Evolutionary conservation across 163 green algal genomes (phyloP), one percentile per base, ranked within the genome.

Genomic region (Prototheca wickerhamii): DNA sequence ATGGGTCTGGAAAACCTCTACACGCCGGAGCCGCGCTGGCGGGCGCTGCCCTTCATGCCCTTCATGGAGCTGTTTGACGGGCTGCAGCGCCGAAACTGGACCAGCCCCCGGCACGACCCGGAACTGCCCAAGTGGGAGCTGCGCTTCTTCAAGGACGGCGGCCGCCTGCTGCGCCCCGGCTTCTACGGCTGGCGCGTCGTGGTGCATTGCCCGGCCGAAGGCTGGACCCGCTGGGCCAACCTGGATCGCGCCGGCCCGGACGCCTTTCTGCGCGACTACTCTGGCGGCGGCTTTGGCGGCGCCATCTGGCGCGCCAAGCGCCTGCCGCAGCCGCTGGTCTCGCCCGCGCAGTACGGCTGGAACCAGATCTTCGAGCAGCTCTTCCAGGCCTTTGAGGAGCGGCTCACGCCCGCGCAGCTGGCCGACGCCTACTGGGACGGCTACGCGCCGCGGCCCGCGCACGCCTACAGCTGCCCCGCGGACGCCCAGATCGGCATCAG

Each of bases 11-110:
- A 83, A 31, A 77, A 67, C 43, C 33, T 54, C 2, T 73, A 71
- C 30, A 71, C 76, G 26, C 29, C 70, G 1, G 88, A 95, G 72
- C 88, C 88, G 4, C 44, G 79, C 32, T 95, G 88, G 88, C 17
- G 43, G 4, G 12, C 57, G 21, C 64, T 94, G 63, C 70, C 74
- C 3, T 71, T 83, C 57, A 89, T 91, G 71, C 40, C 35, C 3
- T 82, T 70, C 64, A 80, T 82, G 64, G 71, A 87, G 46, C 81
- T 89, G 31, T 86, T 82, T 46, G 58, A 83, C 59, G 89, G 89
- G 21, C 71, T 96, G 55, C 77, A 76, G 10, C 64, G 87, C 65
- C 82, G 89, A 29, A 96, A 96, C 73, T 96, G 89, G 89, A 94
- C 86, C 0, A 77, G 53, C 55, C 7, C 66, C 35, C 70, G 78